Conservation (phyloP, 2,329 filamentous ascomycete species). For the Alternaria alternata region DNA sequence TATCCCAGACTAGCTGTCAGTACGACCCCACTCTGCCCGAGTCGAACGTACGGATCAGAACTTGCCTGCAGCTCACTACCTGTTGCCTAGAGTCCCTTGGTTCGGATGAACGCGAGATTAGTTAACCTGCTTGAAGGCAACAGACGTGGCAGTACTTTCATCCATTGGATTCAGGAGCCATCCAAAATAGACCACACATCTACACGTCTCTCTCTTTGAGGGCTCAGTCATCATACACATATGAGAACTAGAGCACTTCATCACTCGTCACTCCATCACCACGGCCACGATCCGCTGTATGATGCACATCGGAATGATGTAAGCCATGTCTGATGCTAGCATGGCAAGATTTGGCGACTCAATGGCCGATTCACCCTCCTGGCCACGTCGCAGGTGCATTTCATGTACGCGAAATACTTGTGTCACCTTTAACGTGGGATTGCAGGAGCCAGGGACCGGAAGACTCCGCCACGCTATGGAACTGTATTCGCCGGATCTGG, state of each 20-base stretch:
- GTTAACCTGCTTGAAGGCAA: not conserved
- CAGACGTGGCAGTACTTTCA: not conserved
- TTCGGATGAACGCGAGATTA: not conserved
- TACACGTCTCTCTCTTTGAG: not conserved
- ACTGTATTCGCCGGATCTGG: not conserved
- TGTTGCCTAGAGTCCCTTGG: not conserved
- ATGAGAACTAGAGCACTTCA: not conserved
- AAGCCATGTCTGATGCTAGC: not conserved
- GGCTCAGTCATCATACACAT: not conserved
- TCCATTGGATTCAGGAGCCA: not conserved
- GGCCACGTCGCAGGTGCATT: slow-evolving; percentile 3
- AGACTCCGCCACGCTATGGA: slow-evolving; percentile 1
- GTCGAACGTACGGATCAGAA: slow-evolving; percentile 3
- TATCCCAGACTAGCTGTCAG: slow-evolving; percentile 2
- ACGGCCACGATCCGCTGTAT: not conserved
- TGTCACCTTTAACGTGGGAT: slow-evolving; percentile 3
- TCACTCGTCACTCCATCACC: not conserved
- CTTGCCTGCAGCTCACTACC: not conserved
- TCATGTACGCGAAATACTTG: slow-evolving; percentile 4
- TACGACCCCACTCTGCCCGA: slow-evolving; percentile 7
- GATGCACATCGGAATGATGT: not conserved
- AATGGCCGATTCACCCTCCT: not conserved
- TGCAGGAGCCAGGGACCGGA: slow-evolving; percentile 7
- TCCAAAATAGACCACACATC: not conserved
- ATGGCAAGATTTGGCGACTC: not conserved